Percentiles rank a stretch among this genome's conserved stretches.
Evolutionary conservation across 1,284 basidiomycete species (phyloP).

Genomic region (Apiotrichum akiyoshidainum): DNA sequence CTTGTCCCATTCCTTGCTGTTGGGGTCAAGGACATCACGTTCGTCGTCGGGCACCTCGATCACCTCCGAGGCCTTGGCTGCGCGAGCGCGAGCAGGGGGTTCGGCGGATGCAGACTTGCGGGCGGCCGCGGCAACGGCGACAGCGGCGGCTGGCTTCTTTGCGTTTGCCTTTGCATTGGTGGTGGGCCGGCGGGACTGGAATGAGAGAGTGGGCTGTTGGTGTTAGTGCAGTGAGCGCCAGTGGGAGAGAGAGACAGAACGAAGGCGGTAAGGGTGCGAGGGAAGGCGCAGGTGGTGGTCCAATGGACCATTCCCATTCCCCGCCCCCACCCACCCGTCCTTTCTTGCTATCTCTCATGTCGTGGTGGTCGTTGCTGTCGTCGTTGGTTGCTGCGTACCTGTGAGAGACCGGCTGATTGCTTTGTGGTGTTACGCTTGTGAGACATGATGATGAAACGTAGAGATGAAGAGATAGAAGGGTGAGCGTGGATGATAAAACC

Average conservation of each 20-base stretch:
- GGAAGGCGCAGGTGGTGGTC: no score
- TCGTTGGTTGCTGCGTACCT: slow-evolving; percentile 14
- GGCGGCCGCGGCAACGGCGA: not conserved
- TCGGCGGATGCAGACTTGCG: not conserved
- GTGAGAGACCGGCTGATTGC: slow-evolving; percentile 21
- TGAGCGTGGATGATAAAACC: not conserved
- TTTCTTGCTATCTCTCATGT: no score
- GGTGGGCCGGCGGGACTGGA: slow-evolving; percentile 22
- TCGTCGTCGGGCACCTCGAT: slow-evolving; percentile 9
- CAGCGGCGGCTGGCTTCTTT: no score
- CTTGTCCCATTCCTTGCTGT: slow-evolving; percentile 59
- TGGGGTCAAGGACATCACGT: slow-evolving; percentile 43
- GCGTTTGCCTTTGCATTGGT: slow-evolving; percentile 11
- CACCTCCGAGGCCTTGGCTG: slow-evolving; percentile 9
- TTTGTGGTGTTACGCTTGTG: slow-evolving; percentile 22
- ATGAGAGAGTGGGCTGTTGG: slow-evolving; percentile 29
- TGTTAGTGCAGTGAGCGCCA: not conserved
- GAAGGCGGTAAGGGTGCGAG: not conserved
- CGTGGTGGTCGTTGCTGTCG: no score
- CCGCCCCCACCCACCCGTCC: no score
- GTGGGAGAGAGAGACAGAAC: not conserved
- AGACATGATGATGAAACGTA: slow-evolving; percentile 15
- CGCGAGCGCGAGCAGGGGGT: not conserved
- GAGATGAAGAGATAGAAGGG: not conserved
- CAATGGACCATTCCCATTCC: no score